A percentile compares a stretch with the other conserved stretches of the same genome.
Evolutionary conservation across 2,329 filamentous ascomycete genomes (phyloP).

Genomic region (Fusarium avenaceum): DNA sequence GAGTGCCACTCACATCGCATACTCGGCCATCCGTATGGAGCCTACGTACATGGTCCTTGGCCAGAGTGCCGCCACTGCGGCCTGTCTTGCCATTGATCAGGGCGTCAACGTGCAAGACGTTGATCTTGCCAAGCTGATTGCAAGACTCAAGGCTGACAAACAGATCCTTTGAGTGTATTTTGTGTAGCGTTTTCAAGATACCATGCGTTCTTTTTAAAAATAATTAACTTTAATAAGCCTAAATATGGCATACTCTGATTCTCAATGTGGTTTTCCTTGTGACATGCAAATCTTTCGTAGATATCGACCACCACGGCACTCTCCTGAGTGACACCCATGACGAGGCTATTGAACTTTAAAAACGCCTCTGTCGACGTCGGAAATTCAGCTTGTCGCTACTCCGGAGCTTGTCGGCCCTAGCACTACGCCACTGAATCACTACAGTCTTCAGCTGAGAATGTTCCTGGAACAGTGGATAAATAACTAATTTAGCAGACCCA

Average conservation of each 20-base stretch:
- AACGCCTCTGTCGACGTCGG: background rate
- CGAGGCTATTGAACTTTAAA: background rate
- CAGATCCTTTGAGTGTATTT: constrained; percentile 26
- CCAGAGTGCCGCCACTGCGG: constrained; percentile 36
- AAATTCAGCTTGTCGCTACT: background rate
- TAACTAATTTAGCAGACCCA: background rate
- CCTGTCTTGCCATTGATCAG: constrained; percentile 38
- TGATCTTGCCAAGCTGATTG: constrained; percentile 23
- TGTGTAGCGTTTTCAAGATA: constrained; percentile 21
- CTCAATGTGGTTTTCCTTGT: background rate
- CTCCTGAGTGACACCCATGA: background rate
- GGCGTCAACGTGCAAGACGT: constrained; percentile 33
- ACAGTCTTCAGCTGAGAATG: too few relatives aligned
- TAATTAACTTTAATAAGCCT: constrained; percentile 10
- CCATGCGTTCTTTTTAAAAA: constrained; percentile 8
- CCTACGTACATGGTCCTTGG: constrained; percentile 39
- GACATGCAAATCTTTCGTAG: background rate
- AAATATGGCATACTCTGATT: background rate
- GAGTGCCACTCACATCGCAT: constrained; percentile 35
- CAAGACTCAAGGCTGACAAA: constrained; percentile 31
- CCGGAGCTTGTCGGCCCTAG: background rate
- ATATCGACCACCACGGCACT: background rate
- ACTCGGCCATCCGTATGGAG: constrained; percentile 39
- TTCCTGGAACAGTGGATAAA: background rate
- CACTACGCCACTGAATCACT: background rate